phyloP scores from a whole-genome alignment of 2,329 filamentous ascomycete species.

The Ophiocordyceps unilateralis region DNA sequence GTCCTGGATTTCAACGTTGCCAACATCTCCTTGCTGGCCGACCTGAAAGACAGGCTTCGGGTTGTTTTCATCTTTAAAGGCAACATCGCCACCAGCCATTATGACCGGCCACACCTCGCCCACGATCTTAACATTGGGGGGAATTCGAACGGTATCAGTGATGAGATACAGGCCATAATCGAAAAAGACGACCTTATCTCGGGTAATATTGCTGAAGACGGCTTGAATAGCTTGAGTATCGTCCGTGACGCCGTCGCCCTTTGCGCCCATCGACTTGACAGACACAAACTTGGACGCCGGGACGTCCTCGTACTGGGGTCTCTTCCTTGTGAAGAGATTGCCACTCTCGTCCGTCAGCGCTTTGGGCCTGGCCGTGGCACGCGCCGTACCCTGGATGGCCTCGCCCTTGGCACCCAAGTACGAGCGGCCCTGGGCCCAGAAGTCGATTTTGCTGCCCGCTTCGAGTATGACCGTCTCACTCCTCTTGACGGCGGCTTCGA shows the following conservation, averaged over 20 bases:
- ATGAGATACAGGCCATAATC: conserved; percentile 60
- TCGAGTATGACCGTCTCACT: conserved; percentile 44
- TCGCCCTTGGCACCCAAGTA: conserved; percentile 37
- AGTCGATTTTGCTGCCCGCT: conserved; percentile 50
- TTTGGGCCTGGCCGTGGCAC: conserved; percentile 42
- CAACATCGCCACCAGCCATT: conserved; percentile 55
- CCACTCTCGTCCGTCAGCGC: conserved; percentile 46
- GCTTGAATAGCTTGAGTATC: conserved; percentile 75
- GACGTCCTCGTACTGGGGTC: conserved; percentile 69
- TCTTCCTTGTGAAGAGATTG: conserved; percentile 64
- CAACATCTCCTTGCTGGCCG: conserved; percentile 58
- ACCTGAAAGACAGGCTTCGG: conserved; percentile 77
- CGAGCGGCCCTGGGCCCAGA: conserved; percentile 65
- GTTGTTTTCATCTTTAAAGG: conserved; percentile 58
- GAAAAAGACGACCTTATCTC: conserved; percentile 54
- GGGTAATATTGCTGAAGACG: conserved; percentile 49
- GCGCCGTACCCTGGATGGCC: conserved; percentile 41
- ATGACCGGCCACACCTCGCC: conserved; percentile 87
- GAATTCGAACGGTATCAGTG: conserved; percentile 51
- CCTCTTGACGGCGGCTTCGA: conserved; percentile 48
- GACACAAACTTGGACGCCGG: conserved; percentile 58
- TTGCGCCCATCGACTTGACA: conserved; percentile 67
- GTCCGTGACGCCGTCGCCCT: conserved; percentile 74
- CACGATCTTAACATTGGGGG: conserved; percentile 69
- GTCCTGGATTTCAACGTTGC: conserved; percentile 74